Percentiles rank a stretch among this genome's conserved stretches.
Conservation (phyloP, 176 grass and related monocot genomes). For the Carex myosuroides region DNA sequence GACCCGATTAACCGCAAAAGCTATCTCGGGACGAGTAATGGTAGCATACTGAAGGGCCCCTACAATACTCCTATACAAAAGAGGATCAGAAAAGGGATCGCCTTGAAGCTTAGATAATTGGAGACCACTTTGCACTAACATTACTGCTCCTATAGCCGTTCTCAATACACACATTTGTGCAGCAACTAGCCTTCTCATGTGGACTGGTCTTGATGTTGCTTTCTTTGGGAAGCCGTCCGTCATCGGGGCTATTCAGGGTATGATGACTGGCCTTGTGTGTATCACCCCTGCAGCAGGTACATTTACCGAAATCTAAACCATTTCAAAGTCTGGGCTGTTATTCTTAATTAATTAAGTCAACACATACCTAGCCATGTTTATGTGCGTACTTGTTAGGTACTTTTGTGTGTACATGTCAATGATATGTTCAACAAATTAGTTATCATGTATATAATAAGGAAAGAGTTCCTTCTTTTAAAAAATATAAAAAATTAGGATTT, state of each 20-base stretch:
- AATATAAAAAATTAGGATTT: neutral
- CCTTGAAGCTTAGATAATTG: no score
- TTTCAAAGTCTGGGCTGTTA: neutral
- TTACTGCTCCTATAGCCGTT: constrained; percentile 49
- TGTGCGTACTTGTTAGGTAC: neutral
- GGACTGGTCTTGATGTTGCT: constrained; percentile 71
- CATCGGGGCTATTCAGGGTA: constrained; percentile 66
- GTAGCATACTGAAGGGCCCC: no score
- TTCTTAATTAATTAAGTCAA: neutral
- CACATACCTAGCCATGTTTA: neutral
- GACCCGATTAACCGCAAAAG: no score
- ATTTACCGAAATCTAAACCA: neutral
- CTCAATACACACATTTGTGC: constrained; percentile 70
- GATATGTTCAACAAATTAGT: neutral
- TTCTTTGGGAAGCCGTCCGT: constrained; percentile 75
- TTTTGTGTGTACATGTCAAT: neutral
- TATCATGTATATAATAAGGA: neutral
- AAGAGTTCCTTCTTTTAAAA: neutral
- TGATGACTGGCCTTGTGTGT: constrained; percentile 81
- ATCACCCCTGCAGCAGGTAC: constrained; percentile 66
- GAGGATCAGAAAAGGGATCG: no score
- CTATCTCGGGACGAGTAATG: no score
- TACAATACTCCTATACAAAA: no score
- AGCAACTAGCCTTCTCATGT: constrained; percentile 58
- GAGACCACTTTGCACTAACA: no score